Conservation (phyloP, 2,329 filamentous ascomycete genomes). For the Zymoseptoria passerinii region DNA sequence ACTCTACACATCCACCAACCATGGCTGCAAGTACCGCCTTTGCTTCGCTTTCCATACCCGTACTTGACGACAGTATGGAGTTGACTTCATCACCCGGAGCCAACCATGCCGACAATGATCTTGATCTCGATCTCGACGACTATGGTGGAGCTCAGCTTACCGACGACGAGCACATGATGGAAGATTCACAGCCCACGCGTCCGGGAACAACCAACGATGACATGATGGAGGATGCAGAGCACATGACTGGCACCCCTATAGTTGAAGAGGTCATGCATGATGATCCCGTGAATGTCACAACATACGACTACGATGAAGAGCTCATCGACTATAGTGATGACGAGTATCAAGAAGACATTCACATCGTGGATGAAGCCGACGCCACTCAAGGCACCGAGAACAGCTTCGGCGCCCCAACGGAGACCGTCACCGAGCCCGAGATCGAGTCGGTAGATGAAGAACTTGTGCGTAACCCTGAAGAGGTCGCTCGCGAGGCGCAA, state of each 20-base stretch:
- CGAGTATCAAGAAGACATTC: conserved; percentile 14
- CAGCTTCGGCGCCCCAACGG: conserved; percentile 3
- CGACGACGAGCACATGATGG: conserved; percentile 50
- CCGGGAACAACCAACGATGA: conserved; percentile 30
- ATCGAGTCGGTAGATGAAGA: conserved; percentile 14
- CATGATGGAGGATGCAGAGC: conserved; percentile 27
- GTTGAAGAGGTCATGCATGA: conserved; percentile 27
- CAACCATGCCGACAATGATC: conserved; percentile 41
- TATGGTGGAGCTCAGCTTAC: conserved; percentile 23
- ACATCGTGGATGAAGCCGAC: conserved; percentile 1
- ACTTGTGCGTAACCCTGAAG: conserved; percentile 11
- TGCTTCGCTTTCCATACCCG: conserved; percentile 17
- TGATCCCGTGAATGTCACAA: conserved; percentile 10
- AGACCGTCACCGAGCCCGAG: conserved; percentile 5
- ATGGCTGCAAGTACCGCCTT: conserved; percentile 22
- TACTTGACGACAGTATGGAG: conserved; percentile 47
- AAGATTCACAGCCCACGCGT: conserved; percentile 36
- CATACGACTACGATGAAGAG: conserved; percentile 25
- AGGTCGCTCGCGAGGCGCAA: background rate
- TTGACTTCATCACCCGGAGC: conserved; percentile 43
- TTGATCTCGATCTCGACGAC: conserved; percentile 52
- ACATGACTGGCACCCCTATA: conserved; percentile 20
- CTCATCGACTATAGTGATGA: conserved; percentile 32
- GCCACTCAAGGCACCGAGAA: conserved; percentile 2
- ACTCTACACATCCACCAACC: background rate